phyloP scores from a whole-genome alignment of 768 basidiomycete genomes.

The Leccinum uliginosum region DNA sequence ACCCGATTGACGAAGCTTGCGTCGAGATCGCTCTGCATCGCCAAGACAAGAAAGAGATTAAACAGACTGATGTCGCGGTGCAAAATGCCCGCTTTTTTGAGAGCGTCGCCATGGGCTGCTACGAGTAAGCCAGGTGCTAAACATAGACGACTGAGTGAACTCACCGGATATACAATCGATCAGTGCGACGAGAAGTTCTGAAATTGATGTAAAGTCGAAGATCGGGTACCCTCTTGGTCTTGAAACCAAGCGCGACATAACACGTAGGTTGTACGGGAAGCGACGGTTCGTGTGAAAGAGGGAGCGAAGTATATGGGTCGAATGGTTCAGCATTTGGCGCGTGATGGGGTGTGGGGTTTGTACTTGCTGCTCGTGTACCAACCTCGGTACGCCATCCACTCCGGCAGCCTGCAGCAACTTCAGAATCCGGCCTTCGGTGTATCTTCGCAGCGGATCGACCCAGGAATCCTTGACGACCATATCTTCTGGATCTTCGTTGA shows the following conservation, averaged over 20 bases:
- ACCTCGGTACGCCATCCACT: not conserved
- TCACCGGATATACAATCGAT: not conserved
- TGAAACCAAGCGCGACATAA: not conserved
- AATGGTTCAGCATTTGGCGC: not conserved
- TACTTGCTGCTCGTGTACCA: constrained; percentile 4
- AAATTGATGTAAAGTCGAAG: not conserved
- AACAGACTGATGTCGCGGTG: constrained; percentile 4
- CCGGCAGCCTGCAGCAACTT: not conserved
- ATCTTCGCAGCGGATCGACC: not conserved
- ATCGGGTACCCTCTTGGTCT: not conserved
- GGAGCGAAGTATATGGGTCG: not conserved
- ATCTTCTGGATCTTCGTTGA: not conserved
- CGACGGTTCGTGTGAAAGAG: not conserved
- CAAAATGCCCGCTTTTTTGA: not conserved
- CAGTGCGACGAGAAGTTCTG: not conserved
- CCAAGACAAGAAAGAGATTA: constrained; percentile 2
- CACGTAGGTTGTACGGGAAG: not conserved
- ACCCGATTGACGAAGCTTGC: not conserved
- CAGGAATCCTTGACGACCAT: constrained; percentile 6
- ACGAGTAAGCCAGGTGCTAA: not conserved
- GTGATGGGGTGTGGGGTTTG: not conserved
- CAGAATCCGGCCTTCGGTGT: not conserved
- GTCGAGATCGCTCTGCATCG: not conserved
- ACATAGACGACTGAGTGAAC: not conserved
- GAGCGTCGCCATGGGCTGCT: not conserved